A percentile compares a stretch with the other conserved stretches of the same genome.
Conservation (phyloP, 768 basidiomycete species). For the Chiua virens region DNA sequence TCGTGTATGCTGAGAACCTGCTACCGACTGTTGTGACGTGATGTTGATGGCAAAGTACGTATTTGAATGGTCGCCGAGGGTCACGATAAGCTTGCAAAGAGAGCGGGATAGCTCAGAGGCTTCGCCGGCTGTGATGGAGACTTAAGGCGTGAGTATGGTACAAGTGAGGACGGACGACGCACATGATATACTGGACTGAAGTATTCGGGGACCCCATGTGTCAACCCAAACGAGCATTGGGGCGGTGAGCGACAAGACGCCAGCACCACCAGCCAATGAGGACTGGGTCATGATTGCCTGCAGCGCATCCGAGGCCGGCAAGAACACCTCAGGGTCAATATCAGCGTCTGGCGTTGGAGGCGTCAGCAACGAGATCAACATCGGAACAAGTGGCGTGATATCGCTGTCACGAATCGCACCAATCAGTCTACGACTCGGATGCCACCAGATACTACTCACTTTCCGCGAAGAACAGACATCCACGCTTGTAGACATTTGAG, state of each 20-base stretch:
- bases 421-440: neutral
- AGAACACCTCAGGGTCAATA: conserved; percentile 53
- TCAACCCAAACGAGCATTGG: conserved; percentile 83
- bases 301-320: conserved; percentile 66
- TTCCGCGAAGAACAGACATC: conserved; percentile 67
- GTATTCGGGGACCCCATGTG: conserved; percentile 48
- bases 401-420: conserved; percentile 44
- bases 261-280: conserved; percentile 66
- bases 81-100: conserved; percentile 76
- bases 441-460: conserved; percentile 43
- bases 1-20: conserved; percentile 38
- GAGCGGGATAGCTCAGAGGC: conserved; percentile 63
- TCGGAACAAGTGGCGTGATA: conserved; percentile 65
- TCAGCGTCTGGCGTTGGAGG: conserved; percentile 32
- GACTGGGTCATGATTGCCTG: conserved; percentile 80
- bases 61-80: conserved; percentile 85
- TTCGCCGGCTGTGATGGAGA: conserved; percentile 13
- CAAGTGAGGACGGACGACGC: conserved; percentile 15
- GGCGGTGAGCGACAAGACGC: conserved; percentile 72
- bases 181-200: conserved; percentile 39
- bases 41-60: conserved; percentile 73
- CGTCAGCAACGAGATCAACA: conserved; percentile 51
- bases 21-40: conserved; percentile 42
- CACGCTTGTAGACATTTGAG: conserved; percentile 83
- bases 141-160: neutral